Conservation (phyloP, 2,329 filamentous ascomycete species). For the Ophiostoma ulmi region DNA sequence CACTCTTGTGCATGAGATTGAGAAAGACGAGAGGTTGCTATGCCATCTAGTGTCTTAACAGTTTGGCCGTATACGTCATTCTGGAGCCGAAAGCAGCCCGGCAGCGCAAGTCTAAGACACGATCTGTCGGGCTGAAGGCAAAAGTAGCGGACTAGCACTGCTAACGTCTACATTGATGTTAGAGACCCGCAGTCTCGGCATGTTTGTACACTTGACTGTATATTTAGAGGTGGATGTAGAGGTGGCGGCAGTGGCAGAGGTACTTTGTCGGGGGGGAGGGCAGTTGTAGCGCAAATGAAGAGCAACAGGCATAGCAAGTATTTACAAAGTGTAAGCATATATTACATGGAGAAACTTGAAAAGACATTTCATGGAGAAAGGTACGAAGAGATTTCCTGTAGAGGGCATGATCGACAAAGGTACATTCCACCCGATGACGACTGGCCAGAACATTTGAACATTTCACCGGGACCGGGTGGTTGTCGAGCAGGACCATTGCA, state of each 20-base stretch:
- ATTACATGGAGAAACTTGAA: neutral
- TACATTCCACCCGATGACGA: constrained; percentile 13
- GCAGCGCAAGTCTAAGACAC: constrained; percentile 1
- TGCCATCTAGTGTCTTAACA: neutral
- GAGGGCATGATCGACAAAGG: constrained; percentile 3
- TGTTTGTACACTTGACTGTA: neutral
- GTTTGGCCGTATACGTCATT: constrained; percentile 10
- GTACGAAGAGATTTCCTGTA: neutral
- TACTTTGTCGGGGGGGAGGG: neutral
- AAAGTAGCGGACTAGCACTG: neutral
- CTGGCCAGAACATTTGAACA: constrained; percentile 13
- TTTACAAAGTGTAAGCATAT: neutral
- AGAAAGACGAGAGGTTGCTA: neutral
- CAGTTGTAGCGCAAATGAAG: neutral
- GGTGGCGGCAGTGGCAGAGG: neutral
- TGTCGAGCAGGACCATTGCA: neutral
- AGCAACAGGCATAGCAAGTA: neutral
- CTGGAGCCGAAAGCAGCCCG: neutral
- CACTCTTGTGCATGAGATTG: neutral
- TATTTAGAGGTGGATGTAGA: neutral
- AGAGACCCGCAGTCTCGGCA: neutral
- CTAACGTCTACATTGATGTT: neutral
- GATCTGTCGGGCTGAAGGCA: constrained; percentile 4
- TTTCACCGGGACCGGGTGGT: neutral
- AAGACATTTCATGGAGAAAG: neutral